These are phyloP conservation scores for Nematocida ironsii DNA, from an alignment of 371 early-diverging fungal species.

Conservation along the genomic window DNA sequence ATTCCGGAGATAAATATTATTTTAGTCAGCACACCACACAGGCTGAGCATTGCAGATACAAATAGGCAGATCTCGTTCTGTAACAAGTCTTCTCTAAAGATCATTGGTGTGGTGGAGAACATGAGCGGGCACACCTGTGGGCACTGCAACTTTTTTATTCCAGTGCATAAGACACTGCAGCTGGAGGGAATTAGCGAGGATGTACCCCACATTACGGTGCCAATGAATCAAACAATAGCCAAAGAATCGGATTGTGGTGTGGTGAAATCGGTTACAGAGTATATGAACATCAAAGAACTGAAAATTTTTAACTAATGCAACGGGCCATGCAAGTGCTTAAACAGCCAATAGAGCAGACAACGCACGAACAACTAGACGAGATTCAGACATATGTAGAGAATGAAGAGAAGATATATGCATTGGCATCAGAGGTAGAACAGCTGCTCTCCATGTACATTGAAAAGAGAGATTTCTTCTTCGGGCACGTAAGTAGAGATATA, in stretches of 20 bases:
- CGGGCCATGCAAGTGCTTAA: background rate
- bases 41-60: conserved; percentile 65
- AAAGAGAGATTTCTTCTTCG: conserved; percentile 24
- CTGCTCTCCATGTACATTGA: conserved; percentile 15
- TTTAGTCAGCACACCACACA: conserved; percentile 69
- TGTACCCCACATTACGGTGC: conserved; percentile 7
- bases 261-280: background rate
- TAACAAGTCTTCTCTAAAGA: conserved; percentile 61
- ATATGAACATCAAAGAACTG: conserved; percentile 11
- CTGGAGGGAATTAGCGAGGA: background rate
- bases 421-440: conserved; percentile 19
- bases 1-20: conserved; percentile 48
- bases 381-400: conserved; percentile 12
- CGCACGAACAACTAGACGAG: background rate
- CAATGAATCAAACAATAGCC: conserved; percentile 47
- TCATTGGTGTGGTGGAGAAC: conserved; percentile 69
- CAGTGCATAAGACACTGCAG: conserved; percentile 43
- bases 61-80: conserved; percentile 68
- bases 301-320: conserved; percentile 35
- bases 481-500: conserved; percentile 30
- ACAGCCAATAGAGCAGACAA: conserved; percentile 12
- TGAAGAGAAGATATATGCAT: conserved; percentile 16
- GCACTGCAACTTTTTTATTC: conserved; percentile 53
- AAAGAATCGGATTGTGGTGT: conserved; percentile 11
- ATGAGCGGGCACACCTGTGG: conserved; percentile 66